A percentile compares a stretch with the other conserved stretches of the same genome.
Evolutionary conservation across 306 rosid genomes (phyloP).

Genomic region (Argentina anserina): DNA sequence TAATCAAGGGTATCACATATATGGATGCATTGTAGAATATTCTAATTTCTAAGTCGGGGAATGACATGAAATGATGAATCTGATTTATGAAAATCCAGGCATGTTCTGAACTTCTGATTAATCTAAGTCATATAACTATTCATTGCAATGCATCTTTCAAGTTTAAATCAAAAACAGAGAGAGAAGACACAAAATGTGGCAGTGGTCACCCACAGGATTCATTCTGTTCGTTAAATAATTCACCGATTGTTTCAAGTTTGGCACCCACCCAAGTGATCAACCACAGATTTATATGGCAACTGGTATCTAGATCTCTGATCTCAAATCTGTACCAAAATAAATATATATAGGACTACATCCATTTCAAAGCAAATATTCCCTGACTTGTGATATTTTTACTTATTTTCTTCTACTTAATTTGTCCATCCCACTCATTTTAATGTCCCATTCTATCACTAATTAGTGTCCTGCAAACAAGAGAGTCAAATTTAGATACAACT

Average conservation of each 20-base stretch:
- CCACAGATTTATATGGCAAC: slow-evolving; percentile 19
- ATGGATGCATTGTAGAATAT: too few relatives aligned
- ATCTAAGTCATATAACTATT: not conserved
- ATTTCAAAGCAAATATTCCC: slow-evolving; percentile 27
- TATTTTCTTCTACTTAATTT: slow-evolving; percentile 3
- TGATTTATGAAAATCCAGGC: not conserved
- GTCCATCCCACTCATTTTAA: not conserved
- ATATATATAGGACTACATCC: not conserved
- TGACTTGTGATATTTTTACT: not conserved
- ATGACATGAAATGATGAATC: slow-evolving; percentile 1
- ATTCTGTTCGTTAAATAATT: slow-evolving; percentile 25
- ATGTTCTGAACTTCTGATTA: not conserved
- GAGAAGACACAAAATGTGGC: slow-evolving; percentile 3
- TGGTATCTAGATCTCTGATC: slow-evolving; percentile 16
- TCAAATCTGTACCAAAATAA: not conserved
- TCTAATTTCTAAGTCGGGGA: not conserved
- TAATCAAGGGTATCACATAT: too few relatives aligned
- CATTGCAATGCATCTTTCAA: not conserved
- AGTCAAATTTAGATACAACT: too few relatives aligned
- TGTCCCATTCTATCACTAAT: slow-evolving; percentile 6
- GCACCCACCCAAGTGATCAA: not conserved
- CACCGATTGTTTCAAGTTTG: slow-evolving; percentile 9
- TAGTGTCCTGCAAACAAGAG: too few relatives aligned
- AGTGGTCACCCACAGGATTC: slow-evolving; percentile 23
- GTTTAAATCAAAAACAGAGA: not conserved